A percentile compares a stretch with the other conserved stretches of the same genome.
Conservation (phyloP, 2,329 filamentous ascomycete genomes). For the Acarospora socialis region DNA sequence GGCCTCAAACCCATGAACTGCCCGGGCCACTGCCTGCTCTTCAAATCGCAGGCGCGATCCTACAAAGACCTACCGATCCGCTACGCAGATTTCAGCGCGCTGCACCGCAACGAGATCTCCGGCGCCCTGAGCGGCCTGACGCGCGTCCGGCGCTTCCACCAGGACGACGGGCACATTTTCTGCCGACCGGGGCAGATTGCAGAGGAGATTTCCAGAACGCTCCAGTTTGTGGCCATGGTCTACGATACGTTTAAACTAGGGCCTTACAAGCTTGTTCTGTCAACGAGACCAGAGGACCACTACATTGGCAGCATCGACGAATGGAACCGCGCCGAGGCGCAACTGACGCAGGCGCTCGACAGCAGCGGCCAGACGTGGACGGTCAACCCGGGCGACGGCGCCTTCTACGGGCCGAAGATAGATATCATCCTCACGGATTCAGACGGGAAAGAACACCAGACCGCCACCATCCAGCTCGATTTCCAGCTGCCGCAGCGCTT, state of each 20-base stretch:
- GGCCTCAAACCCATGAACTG: conserved; percentile 91
- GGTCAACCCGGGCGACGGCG: conserved; percentile 67
- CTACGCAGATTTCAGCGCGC: conserved; percentile 73
- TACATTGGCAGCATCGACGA: conserved; percentile 63
- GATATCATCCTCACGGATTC: conserved; percentile 71
- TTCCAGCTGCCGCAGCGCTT: conserved; percentile 81
- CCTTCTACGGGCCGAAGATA: conserved; percentile 87
- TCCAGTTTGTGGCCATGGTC: conserved; percentile 60
- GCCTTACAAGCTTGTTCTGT: conserved; percentile 61
- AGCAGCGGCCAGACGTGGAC: conserved; percentile 54
- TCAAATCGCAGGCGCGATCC: conserved; percentile 56
- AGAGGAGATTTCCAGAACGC: conserved; percentile 56
- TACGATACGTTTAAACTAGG: conserved; percentile 58
- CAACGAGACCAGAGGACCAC: conserved; percentile 60
- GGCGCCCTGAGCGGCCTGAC: conserved; percentile 71
- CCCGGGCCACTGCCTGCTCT: conserved; percentile 75
- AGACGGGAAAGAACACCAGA: conserved; percentile 74
- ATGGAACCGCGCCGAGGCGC: conserved; percentile 53
- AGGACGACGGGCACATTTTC: conserved; percentile 86
- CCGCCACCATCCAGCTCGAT: conserved; percentile 78
- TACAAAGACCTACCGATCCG: conserved; percentile 72
- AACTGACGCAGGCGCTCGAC: conserved; percentile 49
- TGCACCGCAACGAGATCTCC: conserved; percentile 78
- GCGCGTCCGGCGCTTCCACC: conserved; percentile 72
- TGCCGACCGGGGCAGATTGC: conserved; percentile 64